Evolutionary conservation across 2,329 filamentous ascomycete genomes (phyloP), one percentile per base, ranked within the genome.

Genomic region (Cercospora brassicicola): DNA sequence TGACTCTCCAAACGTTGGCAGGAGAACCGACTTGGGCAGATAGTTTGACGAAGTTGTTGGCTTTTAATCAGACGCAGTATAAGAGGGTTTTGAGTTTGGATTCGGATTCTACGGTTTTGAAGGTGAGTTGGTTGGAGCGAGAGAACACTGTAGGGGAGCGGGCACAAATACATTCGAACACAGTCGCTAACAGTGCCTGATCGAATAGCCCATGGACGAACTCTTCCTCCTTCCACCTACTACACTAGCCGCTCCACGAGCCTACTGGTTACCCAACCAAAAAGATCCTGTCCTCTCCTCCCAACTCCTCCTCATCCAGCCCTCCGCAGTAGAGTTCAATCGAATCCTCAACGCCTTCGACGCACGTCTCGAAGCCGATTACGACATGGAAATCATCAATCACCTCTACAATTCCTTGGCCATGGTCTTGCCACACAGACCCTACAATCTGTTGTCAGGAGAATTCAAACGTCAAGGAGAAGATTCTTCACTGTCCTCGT

Each of bases 361-460:
- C 59, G 67, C 73, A 26, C 68, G 69, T n/a, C 57, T 31, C 9
- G 73, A 75, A 45, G 75, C 79, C 23, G 77, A 85, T 9, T 89
- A 87, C 67, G 89, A 91, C 68, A 91, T 91, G 89, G 88, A 91
- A 72, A 80, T 91, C 0, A 78, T 91, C 56, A 91, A 92, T 71
- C 79, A 84, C 10, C 84, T 88, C 6, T 91, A 89, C 71, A 81
- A 79, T 2, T 81, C 86, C 48, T 85, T 78, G 30, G 88, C 87
- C 2, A 76, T 90, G 75, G 81, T 91, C 23, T 81, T 91, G 1
- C 89, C 89, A 0, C 89, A 91, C 68, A 84, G 88, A 0, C 83
- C 84, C 0, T 90, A 90, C 72, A 85, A 83, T 9, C 79, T 91
- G 8, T 74, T 91, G 0, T 87, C 86, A 0, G 86, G 86, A 15